Evolutionary conservation across 1,284 basidiomycete genomes (phyloP).

Genomic region (Cryptococcus sp.): DNA sequence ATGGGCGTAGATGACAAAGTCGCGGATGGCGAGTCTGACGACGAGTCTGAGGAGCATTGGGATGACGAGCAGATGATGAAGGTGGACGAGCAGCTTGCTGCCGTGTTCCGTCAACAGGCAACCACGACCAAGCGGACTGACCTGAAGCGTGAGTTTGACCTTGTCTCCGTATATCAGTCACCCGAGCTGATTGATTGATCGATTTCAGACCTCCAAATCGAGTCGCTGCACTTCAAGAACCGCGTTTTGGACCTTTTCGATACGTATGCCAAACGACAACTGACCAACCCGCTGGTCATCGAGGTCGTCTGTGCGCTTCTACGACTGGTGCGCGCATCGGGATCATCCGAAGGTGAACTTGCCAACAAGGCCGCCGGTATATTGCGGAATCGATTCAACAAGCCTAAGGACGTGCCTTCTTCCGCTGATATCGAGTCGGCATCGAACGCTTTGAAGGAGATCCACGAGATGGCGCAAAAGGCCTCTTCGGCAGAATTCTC

Average conservation of each 20-base stretch:
- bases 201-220: slow-evolving; percentile 51
- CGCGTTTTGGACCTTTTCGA: slow-evolving; percentile 91
- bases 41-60: slow-evolving; percentile 71
- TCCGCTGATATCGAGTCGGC: slow-evolving; percentile 58
- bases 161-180: background rate
- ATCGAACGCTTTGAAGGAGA: slow-evolving; percentile 61
- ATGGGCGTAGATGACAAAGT: slow-evolving; percentile 57
- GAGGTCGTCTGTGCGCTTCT: slow-evolving; percentile 74
- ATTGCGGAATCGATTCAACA: slow-evolving; percentile 71
- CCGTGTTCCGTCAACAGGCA: slow-evolving; percentile 73
- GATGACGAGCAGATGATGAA: slow-evolving; percentile 98
- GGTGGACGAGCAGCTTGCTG: slow-evolving; percentile 88
- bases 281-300: slow-evolving; percentile 66
- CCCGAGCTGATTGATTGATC: slow-evolving; percentile 1
- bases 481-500: slow-evolving; percentile 65
- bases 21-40: slow-evolving; percentile 31
- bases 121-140: slow-evolving; percentile 57
- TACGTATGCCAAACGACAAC: slow-evolving; percentile 74
- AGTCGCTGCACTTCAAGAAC: slow-evolving; percentile 92
- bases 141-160: slow-evolving; percentile 39
- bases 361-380: slow-evolving; percentile 81
- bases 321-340: slow-evolving; percentile 66
- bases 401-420: slow-evolving; percentile 68
- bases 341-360: slow-evolving; percentile 78
- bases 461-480: slow-evolving; percentile 75